phyloP scores from a whole-genome alignment of 75 land plant genomes.

The Azolla pinnata region DNA sequence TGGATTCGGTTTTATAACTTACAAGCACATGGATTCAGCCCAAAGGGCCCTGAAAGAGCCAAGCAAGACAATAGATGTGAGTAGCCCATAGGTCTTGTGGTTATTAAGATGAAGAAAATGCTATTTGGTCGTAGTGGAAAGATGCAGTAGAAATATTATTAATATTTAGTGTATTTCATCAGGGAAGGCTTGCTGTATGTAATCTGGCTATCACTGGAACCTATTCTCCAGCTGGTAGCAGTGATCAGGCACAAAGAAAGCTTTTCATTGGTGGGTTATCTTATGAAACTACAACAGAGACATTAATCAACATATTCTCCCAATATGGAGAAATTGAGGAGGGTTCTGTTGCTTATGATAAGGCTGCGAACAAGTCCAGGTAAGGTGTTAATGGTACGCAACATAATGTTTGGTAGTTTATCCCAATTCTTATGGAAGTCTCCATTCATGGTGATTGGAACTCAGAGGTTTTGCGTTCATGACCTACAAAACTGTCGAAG shows the following conservation, averaged over 20 bases:
- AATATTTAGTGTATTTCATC: background rate
- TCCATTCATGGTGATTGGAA: too few species aligned
- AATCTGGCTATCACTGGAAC: conserved; percentile 56
- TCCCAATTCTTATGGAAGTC: too few species aligned
- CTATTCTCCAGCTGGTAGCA: conserved; percentile 21
- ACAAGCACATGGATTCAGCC: conserved; percentile 64
- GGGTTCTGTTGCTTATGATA: conserved; percentile 81
- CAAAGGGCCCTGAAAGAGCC: conserved; percentile 60
- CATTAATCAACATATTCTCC: conserved; percentile 45
- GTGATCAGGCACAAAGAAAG: conserved; percentile 62
- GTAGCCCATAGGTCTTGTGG: too few species aligned
- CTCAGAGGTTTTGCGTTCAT: conserved; percentile 77
- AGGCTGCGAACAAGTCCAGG: conserved; percentile 59
- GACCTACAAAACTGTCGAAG: conserved; percentile 66
- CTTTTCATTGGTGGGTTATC: conserved; percentile 68
- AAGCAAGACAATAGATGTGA: conserved; percentile 67
- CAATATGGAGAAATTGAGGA: conserved; percentile 80
- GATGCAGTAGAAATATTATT: background rate
- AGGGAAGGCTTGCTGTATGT: conserved; percentile 70
- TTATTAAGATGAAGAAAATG: too few species aligned
- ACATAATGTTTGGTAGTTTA: too few species aligned
- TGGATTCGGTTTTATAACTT: conserved; percentile 75
- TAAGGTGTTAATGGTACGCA: background rate
- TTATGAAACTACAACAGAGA: conserved; percentile 52
- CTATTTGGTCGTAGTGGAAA: too few species aligned